A percentile compares a stretch with the other conserved stretches of the same genome.
Evolutionary conservation across 768 basidiomycete species (phyloP).

Genomic region (Collybiopsis luxurians): DNA sequence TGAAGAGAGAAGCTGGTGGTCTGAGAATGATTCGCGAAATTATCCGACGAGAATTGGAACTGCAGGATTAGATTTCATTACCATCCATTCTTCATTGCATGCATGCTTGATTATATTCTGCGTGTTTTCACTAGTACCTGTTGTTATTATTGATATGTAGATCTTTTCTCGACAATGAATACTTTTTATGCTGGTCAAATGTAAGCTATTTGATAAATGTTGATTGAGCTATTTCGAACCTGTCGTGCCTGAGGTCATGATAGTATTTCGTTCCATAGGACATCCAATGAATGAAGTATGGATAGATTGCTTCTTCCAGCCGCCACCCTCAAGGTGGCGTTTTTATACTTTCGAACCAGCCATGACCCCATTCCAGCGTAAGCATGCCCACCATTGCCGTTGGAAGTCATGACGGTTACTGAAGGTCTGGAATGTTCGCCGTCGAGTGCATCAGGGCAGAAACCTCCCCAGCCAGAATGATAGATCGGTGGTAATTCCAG

Average conservation of each 20-base stretch:
- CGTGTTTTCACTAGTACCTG: neutral
- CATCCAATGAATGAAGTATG: slow-evolving; percentile 41
- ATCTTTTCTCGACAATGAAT: neutral
- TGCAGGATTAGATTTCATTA: slow-evolving; percentile 46
- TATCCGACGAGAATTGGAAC: slow-evolving; percentile 74
- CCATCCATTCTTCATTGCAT: slow-evolving; percentile 1
- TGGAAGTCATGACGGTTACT: slow-evolving; percentile 43
- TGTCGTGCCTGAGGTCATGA: too few species aligned
- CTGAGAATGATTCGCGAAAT: slow-evolving; percentile 80
- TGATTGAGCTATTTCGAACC: too few species aligned
- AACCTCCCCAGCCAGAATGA: slow-evolving; percentile 52
- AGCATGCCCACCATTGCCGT: slow-evolving; percentile 35
- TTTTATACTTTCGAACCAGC: slow-evolving; percentile 45
- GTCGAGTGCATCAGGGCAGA: slow-evolving; percentile 38
- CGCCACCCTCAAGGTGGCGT: slow-evolving; percentile 36
- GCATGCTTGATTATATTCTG: slow-evolving; percentile 19
- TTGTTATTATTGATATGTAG: slow-evolving; percentile 5
- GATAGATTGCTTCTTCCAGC: slow-evolving; percentile 48
- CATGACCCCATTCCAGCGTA: slow-evolving; percentile 45
- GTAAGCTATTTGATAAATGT: too few species aligned
- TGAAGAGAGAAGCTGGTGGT: slow-evolving; percentile 70
- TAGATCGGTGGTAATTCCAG: slow-evolving; percentile 37
- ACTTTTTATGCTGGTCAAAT: neutral
- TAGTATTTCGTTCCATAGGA: slow-evolving; percentile 36
- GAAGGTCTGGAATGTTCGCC: slow-evolving; percentile 41